phyloP scores from a whole-genome alignment of 225 moss, liverwort and hornwort genomes.

The Pleurozium schreberi region DNA sequence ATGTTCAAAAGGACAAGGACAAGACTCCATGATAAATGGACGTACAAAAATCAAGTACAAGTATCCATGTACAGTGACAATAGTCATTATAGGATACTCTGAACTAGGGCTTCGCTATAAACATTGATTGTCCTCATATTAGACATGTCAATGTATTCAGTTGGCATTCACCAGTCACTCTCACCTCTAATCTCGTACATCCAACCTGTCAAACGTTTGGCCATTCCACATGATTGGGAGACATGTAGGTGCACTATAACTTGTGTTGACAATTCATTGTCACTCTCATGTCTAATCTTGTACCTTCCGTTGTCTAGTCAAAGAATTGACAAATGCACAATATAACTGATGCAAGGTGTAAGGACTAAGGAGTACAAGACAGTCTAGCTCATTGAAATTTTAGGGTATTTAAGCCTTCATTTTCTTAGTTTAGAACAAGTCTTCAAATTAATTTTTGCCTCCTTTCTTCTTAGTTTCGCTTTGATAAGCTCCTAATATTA shows the following conservation, averaged over 20 bases:
- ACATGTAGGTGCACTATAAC: not conserved
- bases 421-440: not conserved
- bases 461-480: rapidly evolving
- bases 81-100: not conserved
- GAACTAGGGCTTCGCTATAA: not conserved
- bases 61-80: too few relatives aligned
- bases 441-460: rapidly evolving
- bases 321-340: not conserved
- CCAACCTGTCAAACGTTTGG: not conserved
- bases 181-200: not conserved
- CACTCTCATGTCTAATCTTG: not conserved
- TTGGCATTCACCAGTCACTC: rapidly evolving
- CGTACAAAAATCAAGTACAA: not conserved
- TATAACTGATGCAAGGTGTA: not conserved
- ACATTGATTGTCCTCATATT: not conserved
- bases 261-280: not conserved
- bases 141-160: rapidly evolving
- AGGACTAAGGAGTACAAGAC: not conserved
- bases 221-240: not conserved
- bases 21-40: rapidly evolving
- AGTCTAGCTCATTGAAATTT: rapidly evolving
- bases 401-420: rapidly evolving
- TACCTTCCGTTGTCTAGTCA: rapidly evolving
- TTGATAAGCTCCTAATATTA: not conserved
- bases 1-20: not conserved